phyloP scores from a whole-genome alignment of 495 filamentous ascomycete species.

The Cercophora scortea region DNA sequence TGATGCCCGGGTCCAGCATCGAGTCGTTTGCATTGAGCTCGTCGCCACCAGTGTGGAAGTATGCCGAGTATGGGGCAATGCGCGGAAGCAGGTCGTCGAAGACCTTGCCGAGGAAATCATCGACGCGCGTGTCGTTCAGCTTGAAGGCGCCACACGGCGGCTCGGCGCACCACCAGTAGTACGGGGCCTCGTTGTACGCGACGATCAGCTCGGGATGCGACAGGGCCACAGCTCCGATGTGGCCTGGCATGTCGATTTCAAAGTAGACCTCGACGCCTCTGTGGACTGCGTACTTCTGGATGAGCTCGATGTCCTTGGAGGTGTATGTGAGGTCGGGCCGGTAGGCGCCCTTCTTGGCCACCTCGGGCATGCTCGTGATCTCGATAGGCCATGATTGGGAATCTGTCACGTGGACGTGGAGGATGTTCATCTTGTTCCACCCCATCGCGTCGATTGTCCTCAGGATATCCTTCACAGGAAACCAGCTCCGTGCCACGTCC shows the following conservation, averaged over 20 bases:
- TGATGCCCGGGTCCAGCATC: slow-evolving; percentile 59
- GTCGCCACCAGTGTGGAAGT: slow-evolving; percentile 80
- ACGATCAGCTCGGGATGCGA: slow-evolving; percentile 67
- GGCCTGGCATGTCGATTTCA: slow-evolving; percentile 78
- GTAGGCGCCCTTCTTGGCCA: slow-evolving; percentile 65
- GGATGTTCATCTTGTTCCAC: slow-evolving; percentile 71
- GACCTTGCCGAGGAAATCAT: slow-evolving; percentile 59
- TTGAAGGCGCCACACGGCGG: slow-evolving; percentile 71
- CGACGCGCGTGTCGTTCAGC: slow-evolving; percentile 59
- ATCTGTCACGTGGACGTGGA: slow-evolving; percentile 75
- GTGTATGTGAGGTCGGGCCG: slow-evolving; percentile 51
- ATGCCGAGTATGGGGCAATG: slow-evolving; percentile 53
- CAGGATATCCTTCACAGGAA: slow-evolving; percentile 52
- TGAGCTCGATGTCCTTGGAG: slow-evolving; percentile 48
- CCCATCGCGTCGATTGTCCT: slow-evolving; percentile 63
- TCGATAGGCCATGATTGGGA: slow-evolving; percentile 79
- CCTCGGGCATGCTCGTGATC: slow-evolving; percentile 61
- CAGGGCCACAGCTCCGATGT: slow-evolving; percentile 56
- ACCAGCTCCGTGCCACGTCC: slow-evolving; percentile 62
- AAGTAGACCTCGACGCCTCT: slow-evolving; percentile 66
- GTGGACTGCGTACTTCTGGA: slow-evolving; percentile 58
- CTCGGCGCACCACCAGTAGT: slow-evolving; percentile 59
- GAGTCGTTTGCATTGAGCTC: slow-evolving; percentile 72
- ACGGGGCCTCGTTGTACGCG: slow-evolving; percentile 61
- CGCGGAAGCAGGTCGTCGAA: slow-evolving; percentile 67